These are phyloP conservation scores for Isatis lusitanica DNA, from an alignment of 441 rosid genomes.

Conservation along the genomic window DNA sequence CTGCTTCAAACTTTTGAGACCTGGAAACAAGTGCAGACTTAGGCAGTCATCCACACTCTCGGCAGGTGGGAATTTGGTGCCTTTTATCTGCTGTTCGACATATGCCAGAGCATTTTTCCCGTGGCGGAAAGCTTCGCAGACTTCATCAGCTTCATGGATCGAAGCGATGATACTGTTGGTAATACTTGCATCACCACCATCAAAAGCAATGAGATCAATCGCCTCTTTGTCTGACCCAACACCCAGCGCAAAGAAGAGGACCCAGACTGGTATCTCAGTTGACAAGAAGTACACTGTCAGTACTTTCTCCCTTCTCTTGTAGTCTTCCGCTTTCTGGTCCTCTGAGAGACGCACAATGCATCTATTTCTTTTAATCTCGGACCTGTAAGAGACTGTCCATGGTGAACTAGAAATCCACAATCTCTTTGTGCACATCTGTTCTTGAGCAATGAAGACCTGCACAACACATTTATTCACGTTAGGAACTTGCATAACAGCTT, in stretches of 20 bases:
- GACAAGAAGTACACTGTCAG: conserved; percentile 78
- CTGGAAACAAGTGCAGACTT: conserved; percentile 61
- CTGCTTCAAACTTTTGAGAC: conserved; percentile 52
- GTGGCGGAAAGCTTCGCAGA: conserved; percentile 51
- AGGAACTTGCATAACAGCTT: conserved; percentile 15
- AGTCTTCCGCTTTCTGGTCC: conserved; percentile 44
- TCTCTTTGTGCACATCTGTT: conserved; percentile 73
- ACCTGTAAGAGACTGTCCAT: conserved; percentile 73
- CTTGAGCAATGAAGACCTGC: conserved; percentile 91
- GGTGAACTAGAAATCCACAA: conserved; percentile 75
- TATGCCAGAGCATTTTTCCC: conserved; percentile 43
- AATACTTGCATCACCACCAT: conserved; percentile 53
- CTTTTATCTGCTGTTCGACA: conserved; percentile 40
- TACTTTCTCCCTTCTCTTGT: conserved; percentile 65
- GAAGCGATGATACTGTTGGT: conserved; percentile 63
- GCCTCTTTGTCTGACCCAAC: conserved; percentile 76
- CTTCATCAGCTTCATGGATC: conserved; percentile 67
- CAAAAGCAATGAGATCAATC: conserved; percentile 60
- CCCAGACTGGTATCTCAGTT: conserved; percentile 77
- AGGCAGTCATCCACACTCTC: conserved; percentile 66
- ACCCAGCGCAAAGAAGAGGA: conserved; percentile 81
- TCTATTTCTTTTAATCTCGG: conserved; percentile 66
- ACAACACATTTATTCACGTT: conserved; percentile 18
- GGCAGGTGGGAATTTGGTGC: conserved; percentile 70
- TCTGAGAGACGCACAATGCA: conserved; percentile 57